Evolutionary conservation across 257 asterid species (phyloP).

Genomic region (Solanum sitiens): DNA sequence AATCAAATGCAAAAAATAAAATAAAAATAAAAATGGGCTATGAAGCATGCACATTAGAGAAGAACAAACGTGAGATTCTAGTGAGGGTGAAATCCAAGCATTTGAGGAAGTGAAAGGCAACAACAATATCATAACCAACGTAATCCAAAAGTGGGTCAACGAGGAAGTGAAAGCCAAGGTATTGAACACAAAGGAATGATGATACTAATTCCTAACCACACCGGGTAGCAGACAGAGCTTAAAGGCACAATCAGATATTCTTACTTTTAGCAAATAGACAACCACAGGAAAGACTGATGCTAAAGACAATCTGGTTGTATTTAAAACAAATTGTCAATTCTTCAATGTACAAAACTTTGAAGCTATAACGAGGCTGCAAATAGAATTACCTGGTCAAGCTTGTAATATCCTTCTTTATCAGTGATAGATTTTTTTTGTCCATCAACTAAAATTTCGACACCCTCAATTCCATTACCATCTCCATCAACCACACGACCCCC

Average conservation of each 20-base stretch:
- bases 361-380: not conserved
- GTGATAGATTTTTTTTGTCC: conserved; percentile 74
- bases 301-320: too few species aligned
- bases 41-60: not conserved
- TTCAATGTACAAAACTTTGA: not conserved
- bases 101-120: not conserved
- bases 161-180: not conserved
- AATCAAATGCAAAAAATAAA: not conserved
- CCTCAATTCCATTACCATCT: conserved; percentile 64
- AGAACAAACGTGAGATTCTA: not conserved
- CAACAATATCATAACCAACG: not conserved
- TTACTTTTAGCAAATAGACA: not conserved
- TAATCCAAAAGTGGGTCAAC: not conserved
- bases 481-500: conserved; percentile 98
- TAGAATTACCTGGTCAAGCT: conserved; percentile 85
- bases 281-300: not conserved
- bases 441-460: conserved; percentile 65
- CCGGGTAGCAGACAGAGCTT: not conserved
- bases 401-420: conserved; percentile 80
- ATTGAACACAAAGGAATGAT: not conserved
- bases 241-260: not conserved
- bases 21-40: not conserved
- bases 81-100: not conserved
- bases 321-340: not conserved
- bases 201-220: not conserved